Conservation (phyloP, 768 basidiomycete species). For the Lepiota venenata region DNA sequence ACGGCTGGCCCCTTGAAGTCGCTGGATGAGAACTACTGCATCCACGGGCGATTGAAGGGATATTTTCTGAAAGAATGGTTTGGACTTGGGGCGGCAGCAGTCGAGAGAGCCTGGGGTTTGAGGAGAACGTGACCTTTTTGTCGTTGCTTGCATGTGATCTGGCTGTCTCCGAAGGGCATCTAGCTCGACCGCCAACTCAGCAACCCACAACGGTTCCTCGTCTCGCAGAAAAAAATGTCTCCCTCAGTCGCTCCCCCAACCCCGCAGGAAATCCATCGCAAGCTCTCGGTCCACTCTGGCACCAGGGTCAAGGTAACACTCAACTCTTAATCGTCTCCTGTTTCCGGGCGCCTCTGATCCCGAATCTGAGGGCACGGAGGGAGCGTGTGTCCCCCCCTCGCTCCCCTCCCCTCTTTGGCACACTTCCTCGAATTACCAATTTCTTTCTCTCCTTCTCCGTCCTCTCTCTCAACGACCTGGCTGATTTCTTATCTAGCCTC, state of each 20-base stretch:
- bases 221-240: slow-evolving; percentile 30
- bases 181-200: background rate
- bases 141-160: background rate
- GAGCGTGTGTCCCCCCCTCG: no score
- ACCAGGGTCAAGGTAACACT: slow-evolving; percentile 45
- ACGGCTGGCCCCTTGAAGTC: background rate
- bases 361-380: background rate
- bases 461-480: slow-evolving; percentile 7
- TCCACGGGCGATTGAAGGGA: no score
- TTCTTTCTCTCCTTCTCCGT: background rate
- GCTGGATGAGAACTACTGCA: no score
- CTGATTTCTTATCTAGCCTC: slow-evolving; percentile 13
- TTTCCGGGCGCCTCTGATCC: slow-evolving; percentile 7
- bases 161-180: background rate
- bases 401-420: no score
- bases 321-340: background rate
- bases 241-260: slow-evolving; percentile 65
- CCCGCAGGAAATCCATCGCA: slow-evolving; percentile 82
- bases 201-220: slow-evolving; percentile 7
- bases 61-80: no score
- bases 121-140: background rate
- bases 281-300: slow-evolving; percentile 73
- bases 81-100: no score
- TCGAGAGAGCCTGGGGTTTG: background rate
- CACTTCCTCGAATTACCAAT: background rate